A percentile compares a stretch with the other conserved stretches of the same genome.
These are phyloP conservation scores for Suillus bovinus DNA, from an alignment of 768 basidiomycete genomes.

Conservation along the genomic window DNA sequence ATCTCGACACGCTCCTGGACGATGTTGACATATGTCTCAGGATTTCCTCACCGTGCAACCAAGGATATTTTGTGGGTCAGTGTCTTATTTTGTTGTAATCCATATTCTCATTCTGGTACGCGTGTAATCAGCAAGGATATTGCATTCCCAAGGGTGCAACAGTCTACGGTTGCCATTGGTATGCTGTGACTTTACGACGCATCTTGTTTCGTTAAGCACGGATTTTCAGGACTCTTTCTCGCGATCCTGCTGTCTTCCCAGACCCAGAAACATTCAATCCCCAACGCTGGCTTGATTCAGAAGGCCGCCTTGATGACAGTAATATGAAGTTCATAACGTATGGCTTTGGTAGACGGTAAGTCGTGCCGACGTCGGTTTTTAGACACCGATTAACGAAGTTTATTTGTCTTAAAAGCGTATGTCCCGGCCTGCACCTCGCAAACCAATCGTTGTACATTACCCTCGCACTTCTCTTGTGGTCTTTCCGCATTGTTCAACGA, in stretches of 20 bases:
- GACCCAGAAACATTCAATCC: conserved; percentile 56
- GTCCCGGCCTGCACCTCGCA: conserved; percentile 31
- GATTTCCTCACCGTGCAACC: conserved; percentile 61
- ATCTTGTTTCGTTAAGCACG: not conserved
- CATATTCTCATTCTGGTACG: not conserved
- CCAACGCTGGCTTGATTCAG: conserved; percentile 49
- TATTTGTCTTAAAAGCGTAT: not conserved
- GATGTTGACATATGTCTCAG: conserved; percentile 20
- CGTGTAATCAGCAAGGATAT: conserved; percentile 29
- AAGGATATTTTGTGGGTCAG: conserved; percentile 60
- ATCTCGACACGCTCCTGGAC: not conserved
- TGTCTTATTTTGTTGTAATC: not conserved
- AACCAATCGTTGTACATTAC: conserved; percentile 55
- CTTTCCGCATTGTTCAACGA: conserved; percentile 52
- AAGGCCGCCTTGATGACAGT: conserved; percentile 47
- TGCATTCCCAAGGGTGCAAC: conserved; percentile 36
- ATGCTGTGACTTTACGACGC: not conserved
- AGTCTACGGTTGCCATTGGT: conserved; percentile 36
- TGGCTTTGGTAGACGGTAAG: conserved; percentile 51
- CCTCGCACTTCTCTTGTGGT: conserved; percentile 59
- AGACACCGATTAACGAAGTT: not conserved
- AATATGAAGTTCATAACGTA: conserved; percentile 45
- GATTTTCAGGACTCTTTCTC: conserved; percentile 44
- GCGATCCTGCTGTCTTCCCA: conserved; percentile 51
- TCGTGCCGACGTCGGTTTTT: too few relatives aligned